Percentiles rank a stretch among this genome's conserved stretches.
These are phyloP conservation scores for Mycena citricolor DNA, from an alignment of 1,284 basidiomycete genomes.

Conservation along the genomic window DNA sequence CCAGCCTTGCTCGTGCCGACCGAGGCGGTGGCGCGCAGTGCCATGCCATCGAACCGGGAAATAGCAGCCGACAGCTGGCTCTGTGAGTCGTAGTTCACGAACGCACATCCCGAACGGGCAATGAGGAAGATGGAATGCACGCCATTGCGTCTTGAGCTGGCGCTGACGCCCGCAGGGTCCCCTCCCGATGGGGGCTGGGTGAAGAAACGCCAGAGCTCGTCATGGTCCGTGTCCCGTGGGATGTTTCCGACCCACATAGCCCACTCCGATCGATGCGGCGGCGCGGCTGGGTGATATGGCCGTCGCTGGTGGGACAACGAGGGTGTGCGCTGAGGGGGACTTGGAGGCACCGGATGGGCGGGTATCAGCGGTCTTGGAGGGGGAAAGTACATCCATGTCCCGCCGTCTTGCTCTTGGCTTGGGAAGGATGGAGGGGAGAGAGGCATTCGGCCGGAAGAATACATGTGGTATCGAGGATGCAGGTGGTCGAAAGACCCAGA, in stretches of 20 bases:
- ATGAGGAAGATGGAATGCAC: conserved; percentile 92
- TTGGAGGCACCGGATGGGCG: too few species aligned
- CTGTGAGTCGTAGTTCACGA: conserved; percentile 82
- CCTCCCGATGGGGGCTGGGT: conserved; percentile 39
- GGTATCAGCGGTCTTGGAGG: too few species aligned
- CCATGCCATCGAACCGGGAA: conserved; percentile 66
- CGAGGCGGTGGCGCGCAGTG: conserved; percentile 65
- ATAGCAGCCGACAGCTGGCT: conserved; percentile 70
- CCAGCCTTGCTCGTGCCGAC: conserved; percentile 73
- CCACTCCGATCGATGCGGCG: conserved; percentile 81
- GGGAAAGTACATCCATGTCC: too few species aligned
- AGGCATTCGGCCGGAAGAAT: too few species aligned
- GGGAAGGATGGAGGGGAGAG: too few species aligned
- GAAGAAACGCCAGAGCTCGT: conserved; percentile 91
- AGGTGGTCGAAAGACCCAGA: too few species aligned
- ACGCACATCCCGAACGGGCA: conserved; percentile 88
- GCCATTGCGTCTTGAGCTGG: too few species aligned
- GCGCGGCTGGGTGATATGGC: conserved; percentile 63
- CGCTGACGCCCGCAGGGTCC: too few species aligned
- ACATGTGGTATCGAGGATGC: too few species aligned
- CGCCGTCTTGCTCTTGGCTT: too few species aligned
- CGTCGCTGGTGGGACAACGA: too few species aligned
- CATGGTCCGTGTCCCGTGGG: conserved; percentile 79
- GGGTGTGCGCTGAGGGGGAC: too few species aligned
- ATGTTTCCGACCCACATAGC: conserved; percentile 97